Evolutionary conservation across 2,329 filamentous ascomycete genomes (phyloP).

Genomic region (Didymella lethalis): DNA sequence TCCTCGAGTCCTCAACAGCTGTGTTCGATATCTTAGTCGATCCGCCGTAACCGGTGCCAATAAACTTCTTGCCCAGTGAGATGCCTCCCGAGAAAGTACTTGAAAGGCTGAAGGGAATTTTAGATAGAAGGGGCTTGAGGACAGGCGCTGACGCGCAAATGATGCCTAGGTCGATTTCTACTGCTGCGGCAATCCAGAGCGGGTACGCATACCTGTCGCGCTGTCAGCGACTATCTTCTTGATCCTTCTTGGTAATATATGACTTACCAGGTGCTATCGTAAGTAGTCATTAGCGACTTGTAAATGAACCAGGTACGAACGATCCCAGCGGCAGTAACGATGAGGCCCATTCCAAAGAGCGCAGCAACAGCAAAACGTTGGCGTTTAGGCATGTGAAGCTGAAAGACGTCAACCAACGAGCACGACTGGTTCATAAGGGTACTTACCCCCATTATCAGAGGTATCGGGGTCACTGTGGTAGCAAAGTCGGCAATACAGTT

Average conservation of each 20-base stretch:
- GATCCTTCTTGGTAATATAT: too few relatives aligned
- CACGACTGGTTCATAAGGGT: neutral
- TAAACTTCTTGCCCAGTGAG: constrained; percentile 20
- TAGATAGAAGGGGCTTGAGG: constrained; percentile 40
- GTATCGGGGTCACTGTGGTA: constrained; percentile 55
- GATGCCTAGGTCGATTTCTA: constrained; percentile 58
- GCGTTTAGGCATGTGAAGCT: constrained; percentile 53
- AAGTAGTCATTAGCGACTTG: constrained; percentile 51
- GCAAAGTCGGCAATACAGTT: constrained; percentile 55
- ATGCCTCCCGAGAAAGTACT: constrained; percentile 26
- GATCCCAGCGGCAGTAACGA: constrained; percentile 54
- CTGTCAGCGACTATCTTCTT: neutral
- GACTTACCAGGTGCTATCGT: constrained; percentile 55
- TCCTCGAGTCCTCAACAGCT: constrained; percentile 2
- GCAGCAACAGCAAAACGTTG: constrained; percentile 52
- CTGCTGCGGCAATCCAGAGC: constrained; percentile 57
- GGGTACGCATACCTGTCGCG: constrained; percentile 46
- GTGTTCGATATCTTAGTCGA: constrained; percentile 12
- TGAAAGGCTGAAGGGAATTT: constrained; percentile 37
- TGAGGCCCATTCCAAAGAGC: constrained; percentile 53
- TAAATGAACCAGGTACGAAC: constrained; percentile 57
- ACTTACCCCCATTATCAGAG: constrained; percentile 50
- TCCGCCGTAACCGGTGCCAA: constrained; percentile 8
- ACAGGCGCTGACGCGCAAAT: constrained; percentile 46
- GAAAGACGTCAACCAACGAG: neutral